A percentile compares a stretch with the other conserved stretches of the same genome.
These are phyloP conservation scores for Galeopsis tetrahit DNA, from an alignment of 257 asterid species.

Conservation along the genomic window DNA sequence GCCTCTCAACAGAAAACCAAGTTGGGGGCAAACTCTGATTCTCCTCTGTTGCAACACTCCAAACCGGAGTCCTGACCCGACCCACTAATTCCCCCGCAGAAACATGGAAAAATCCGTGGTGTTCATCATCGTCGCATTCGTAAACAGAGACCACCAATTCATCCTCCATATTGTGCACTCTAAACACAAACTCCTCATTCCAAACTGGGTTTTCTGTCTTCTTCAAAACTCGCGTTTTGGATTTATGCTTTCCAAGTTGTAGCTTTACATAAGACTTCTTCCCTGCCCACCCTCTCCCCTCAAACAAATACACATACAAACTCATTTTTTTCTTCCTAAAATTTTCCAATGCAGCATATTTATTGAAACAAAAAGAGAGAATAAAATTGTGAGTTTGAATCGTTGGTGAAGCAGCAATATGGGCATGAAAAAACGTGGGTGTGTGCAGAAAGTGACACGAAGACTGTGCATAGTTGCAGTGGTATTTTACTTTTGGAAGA, in stretches of 20 bases:
- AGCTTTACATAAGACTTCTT: conserved; percentile 72
- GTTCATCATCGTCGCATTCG: conserved; percentile 47
- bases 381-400: background rate
- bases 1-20: conserved; percentile 71
- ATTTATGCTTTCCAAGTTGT: conserved; percentile 65
- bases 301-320: conserved; percentile 66
- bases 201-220: conserved; percentile 58
- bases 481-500: conserved; percentile 15
- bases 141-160: conserved; percentile 65
- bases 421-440: conserved; percentile 62
- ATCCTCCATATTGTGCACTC: conserved; percentile 66
- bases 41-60: conserved; percentile 69
- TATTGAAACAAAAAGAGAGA: background rate
- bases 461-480: background rate
- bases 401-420: conserved; percentile 36
- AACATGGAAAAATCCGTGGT: conserved; percentile 56
- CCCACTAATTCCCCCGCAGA: conserved; percentile 59
- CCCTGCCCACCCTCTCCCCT: conserved; percentile 66
- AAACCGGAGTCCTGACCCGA: conserved; percentile 71
- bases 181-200: conserved; percentile 90
- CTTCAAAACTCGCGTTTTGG: conserved; percentile 67
- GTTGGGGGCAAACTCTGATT: conserved; percentile 72
- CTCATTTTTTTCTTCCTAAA: conserved; percentile 45
- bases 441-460: conserved; percentile 59
- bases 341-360: conserved; percentile 23